phyloP scores from a whole-genome alignment of 2,329 filamentous ascomycete genomes.

The Fusarium kyushuense region DNA sequence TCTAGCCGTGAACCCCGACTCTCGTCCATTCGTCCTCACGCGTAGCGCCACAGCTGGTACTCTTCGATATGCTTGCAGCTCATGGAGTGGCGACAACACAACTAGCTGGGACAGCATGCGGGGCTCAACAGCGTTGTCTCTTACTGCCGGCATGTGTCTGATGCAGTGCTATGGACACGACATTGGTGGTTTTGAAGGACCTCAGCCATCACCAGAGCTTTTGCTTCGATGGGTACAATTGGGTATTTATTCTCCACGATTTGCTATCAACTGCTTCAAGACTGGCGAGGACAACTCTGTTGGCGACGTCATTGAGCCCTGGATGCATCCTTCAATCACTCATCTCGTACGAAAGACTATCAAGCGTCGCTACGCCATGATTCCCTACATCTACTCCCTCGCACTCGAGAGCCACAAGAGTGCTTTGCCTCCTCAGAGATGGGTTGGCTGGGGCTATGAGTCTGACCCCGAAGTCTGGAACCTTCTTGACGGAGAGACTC shows the following conservation, averaged over 20 bases:
- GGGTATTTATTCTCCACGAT: conserved; percentile 75
- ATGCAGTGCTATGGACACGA: conserved; percentile 80
- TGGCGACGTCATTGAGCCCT: conserved; percentile 81
- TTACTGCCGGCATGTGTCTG: conserved; percentile 76
- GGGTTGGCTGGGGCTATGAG: conserved; percentile 81
- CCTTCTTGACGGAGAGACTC: conserved; percentile 73
- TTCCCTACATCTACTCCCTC: conserved; percentile 78
- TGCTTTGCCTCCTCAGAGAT: conserved; percentile 74
- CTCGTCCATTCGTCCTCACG: conserved; percentile 76
- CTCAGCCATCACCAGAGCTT: conserved; percentile 76
- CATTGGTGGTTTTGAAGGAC: conserved; percentile 81
- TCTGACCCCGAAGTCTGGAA: conserved; percentile 75
- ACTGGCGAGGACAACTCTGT: conserved; percentile 74
- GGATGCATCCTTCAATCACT: conserved; percentile 79
- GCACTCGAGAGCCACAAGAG: conserved; percentile 70
- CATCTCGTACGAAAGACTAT: conserved; percentile 73
- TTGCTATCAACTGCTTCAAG: conserved; percentile 85
- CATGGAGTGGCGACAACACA: conserved; percentile 81
- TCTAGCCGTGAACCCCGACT: conserved; percentile 66
- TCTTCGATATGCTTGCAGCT: conserved; percentile 75
- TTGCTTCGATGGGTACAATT: conserved; percentile 80
- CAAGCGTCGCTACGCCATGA: conserved; percentile 76
- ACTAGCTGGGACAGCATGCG: conserved; percentile 81
- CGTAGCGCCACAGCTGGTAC: conserved; percentile 78
- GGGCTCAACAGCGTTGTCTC: conserved; percentile 75